A percentile compares a stretch with the other conserved stretches of the same genome.
Evolutionary conservation across 2,329 filamentous ascomycete species (phyloP).

Genomic region (Coniochaeta hoffmannii): DNA sequence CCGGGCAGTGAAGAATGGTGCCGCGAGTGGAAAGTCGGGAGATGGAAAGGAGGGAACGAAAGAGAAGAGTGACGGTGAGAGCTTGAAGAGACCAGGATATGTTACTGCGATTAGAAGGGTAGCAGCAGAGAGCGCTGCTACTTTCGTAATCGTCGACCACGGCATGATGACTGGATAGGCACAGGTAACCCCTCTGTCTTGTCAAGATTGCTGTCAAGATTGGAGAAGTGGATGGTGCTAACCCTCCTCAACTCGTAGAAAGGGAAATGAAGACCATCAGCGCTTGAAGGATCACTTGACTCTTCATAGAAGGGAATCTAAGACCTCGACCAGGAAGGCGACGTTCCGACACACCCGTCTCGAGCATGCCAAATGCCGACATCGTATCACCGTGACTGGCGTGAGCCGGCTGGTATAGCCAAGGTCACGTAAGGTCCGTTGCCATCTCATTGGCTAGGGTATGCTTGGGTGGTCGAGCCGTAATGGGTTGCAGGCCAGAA

Average conservation of each 20-base stretch:
- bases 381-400: neutral
- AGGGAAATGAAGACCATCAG: no score
- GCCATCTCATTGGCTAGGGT: neutral
- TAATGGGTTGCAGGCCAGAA: neutral
- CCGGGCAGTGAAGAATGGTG: slow-evolving; percentile 10
- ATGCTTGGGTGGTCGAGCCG: neutral
- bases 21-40: slow-evolving; percentile 12
- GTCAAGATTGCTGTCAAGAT: neutral
- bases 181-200: no score
- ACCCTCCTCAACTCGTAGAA: no score
- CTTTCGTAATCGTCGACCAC: slow-evolving; percentile 6
- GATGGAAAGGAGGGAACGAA: slow-evolving; percentile 15
- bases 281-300: no score
- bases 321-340: neutral
- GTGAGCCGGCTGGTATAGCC: neutral
- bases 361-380: neutral
- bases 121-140: slow-evolving; percentile 11
- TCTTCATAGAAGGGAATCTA: no score
- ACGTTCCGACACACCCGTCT: neutral
- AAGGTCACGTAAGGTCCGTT: neutral
- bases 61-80: slow-evolving; percentile 11
- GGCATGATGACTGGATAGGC: neutral
- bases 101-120: slow-evolving; percentile 13
- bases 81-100: slow-evolving; percentile 11
- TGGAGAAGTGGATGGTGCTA: neutral